These are phyloP conservation scores for Xylogone sp. DNA, from an alignment of 2,329 filamentous ascomycete species.

Conservation along the genomic window DNA sequence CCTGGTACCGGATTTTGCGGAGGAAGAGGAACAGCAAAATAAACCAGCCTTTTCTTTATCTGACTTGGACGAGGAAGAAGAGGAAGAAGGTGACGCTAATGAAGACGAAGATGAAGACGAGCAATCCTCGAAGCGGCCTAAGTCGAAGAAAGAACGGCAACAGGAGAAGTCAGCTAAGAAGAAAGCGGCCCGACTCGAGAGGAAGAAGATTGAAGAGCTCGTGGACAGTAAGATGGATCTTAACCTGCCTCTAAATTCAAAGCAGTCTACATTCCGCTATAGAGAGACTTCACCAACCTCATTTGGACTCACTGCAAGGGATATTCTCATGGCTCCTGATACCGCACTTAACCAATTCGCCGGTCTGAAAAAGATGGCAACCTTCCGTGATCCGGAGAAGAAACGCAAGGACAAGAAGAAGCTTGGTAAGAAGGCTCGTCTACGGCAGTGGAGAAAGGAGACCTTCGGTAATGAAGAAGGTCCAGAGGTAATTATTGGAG, in stretches of 20 bases:
- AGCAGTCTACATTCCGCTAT: constrained; percentile 72
- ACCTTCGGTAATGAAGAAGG: constrained; percentile 51
- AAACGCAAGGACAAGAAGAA: constrained; percentile 86
- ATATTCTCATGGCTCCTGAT: constrained; percentile 89
- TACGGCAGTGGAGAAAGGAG: constrained; percentile 78
- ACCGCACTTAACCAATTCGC: constrained; percentile 83
- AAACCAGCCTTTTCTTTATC: constrained; percentile 53
- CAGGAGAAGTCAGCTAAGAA: constrained; percentile 56
- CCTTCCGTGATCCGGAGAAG: constrained; percentile 84
- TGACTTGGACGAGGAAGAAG: constrained; percentile 43
- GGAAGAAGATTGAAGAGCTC: constrained; percentile 77
- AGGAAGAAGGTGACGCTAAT: constrained; percentile 38
- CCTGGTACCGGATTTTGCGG: constrained; percentile 80
- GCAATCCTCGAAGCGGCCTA: constrained; percentile 49
- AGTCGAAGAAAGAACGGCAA: constrained; percentile 57
- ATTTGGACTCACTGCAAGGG: constrained; percentile 83
- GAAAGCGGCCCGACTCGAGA: constrained; percentile 74
- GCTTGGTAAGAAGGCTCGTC: constrained; percentile 85
- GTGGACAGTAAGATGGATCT: constrained; percentile 79
- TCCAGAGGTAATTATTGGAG: constrained; percentile 27
- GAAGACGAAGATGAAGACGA: constrained; percentile 30
- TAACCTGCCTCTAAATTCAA: constrained; percentile 57
- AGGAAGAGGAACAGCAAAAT: constrained; percentile 41
- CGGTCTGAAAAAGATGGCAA: constrained; percentile 90
- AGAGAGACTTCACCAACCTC: constrained; percentile 87